These are phyloP conservation scores for Quercus cerris DNA, from an alignment of 306 rosid species.

Conservation along the genomic window DNA sequence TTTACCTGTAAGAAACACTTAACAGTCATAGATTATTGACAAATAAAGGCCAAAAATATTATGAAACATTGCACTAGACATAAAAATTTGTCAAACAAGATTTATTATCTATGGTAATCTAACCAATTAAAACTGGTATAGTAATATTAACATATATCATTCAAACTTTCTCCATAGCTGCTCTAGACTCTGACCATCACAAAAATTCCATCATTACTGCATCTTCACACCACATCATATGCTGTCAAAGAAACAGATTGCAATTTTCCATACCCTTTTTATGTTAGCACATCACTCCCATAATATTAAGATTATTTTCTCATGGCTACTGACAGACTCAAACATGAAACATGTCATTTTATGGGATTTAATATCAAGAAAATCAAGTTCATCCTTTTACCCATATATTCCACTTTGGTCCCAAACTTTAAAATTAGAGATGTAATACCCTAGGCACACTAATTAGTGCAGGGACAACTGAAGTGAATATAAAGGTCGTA, in stretches of 20 bases:
- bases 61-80: not conserved
- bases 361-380: not conserved
- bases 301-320: not conserved
- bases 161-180: not conserved
- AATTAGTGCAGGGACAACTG: no score
- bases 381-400: not conserved
- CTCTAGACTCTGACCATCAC: not conserved
- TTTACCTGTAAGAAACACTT: slow-evolving; percentile 52
- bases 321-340: not conserved
- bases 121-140: not conserved
- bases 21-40: not conserved
- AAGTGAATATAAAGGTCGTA: not conserved
- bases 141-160: not conserved
- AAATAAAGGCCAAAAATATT: slow-evolving; percentile 4
- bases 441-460: not conserved
- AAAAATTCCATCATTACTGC: not conserved
- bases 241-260: not conserved
- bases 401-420: not conserved
- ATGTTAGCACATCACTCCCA: no score
- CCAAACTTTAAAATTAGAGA: not conserved
- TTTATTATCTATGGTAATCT: not conserved
- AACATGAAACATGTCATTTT: not conserved
- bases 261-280: not conserved
- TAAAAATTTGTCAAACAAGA: not conserved
- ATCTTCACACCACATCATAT: not conserved